phyloP scores from a whole-genome alignment of 1,284 basidiomycete species.

The Erythrobasidium hasegawianum region DNA sequence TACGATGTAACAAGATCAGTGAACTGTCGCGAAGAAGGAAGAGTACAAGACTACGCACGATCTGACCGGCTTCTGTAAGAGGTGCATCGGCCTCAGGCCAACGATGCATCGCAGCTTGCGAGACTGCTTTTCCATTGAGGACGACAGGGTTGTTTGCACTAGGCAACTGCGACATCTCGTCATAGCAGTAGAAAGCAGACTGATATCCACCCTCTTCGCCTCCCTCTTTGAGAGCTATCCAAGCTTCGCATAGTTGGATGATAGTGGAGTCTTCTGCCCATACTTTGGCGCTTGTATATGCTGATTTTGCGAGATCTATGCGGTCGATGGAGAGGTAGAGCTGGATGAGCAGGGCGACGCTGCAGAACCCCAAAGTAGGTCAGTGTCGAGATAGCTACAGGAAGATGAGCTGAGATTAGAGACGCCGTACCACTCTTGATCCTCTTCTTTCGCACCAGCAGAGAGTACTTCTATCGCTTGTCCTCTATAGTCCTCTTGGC shows the following conservation, averaged over 20 bases:
- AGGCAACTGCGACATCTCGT: slow-evolving; percentile 83
- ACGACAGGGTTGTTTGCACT: slow-evolving; percentile 66
- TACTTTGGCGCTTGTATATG: slow-evolving; percentile 71
- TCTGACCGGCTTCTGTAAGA: slow-evolving; percentile 68
- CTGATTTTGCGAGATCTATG: slow-evolving; percentile 76
- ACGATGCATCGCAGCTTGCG: slow-evolving; percentile 75
- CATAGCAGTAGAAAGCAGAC: slow-evolving; percentile 73
- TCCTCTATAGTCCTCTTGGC: slow-evolving; percentile 69
- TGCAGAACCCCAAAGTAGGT: slow-evolving; percentile 47
- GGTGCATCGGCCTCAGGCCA: slow-evolving; percentile 77
- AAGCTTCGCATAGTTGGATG: slow-evolving; percentile 82
- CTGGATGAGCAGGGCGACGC: slow-evolving; percentile 74
- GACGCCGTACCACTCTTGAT: slow-evolving; percentile 84
- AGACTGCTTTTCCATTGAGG: slow-evolving; percentile 75
- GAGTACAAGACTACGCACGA: slow-evolving; percentile 57
- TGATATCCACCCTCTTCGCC: slow-evolving; percentile 54
- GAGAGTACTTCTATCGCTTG: slow-evolving; percentile 84
- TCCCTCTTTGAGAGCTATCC: slow-evolving; percentile 63
- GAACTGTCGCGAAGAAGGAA: no score
- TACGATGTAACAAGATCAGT: no score
- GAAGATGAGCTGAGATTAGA: no score
- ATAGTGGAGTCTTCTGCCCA: slow-evolving; percentile 86
- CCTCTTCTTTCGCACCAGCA: slow-evolving; percentile 63
- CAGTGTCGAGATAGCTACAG: no score
- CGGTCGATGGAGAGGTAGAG: slow-evolving; percentile 80